Evolutionary conservation across 2,329 filamentous ascomycete species (phyloP).

Genomic region (Microcyclospora pomicola): DNA sequence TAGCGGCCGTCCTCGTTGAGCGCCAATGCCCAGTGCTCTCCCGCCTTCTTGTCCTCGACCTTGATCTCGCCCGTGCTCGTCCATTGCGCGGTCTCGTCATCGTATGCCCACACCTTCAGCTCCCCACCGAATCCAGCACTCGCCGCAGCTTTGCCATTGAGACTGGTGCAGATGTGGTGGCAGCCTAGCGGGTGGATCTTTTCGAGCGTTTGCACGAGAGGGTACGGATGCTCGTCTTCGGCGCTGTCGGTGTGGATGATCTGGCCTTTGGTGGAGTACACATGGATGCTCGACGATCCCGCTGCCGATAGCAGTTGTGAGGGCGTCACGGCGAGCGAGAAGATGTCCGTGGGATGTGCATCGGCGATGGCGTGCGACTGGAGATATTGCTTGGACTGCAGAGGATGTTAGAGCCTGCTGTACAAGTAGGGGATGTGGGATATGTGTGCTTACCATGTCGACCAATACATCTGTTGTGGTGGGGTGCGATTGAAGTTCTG

Average conservation of each 20-base stretch:
- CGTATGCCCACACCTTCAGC: conserved; percentile 64
- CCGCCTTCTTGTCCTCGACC: conserved; percentile 42
- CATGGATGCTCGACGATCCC: conserved; percentile 65
- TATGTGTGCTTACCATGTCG: too few species aligned
- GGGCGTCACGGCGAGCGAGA: conserved; percentile 24
- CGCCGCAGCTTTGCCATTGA: conserved; percentile 57
- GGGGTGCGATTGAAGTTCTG: too few species aligned
- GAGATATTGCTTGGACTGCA: conserved; percentile 81
- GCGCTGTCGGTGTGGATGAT: conserved; percentile 27
- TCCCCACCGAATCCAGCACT: conserved; percentile 84
- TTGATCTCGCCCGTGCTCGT: conserved; percentile 30
- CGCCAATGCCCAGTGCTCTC: conserved; percentile 76
- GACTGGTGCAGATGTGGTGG: conserved; percentile 68
- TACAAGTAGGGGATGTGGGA: too few species aligned
- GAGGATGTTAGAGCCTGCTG: too few species aligned
- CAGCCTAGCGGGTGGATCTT: conserved; percentile 77
- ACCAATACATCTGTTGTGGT: too few species aligned
- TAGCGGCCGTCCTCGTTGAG: conserved; percentile 73
- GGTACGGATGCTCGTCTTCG: conserved; percentile 43
- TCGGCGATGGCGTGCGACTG: conserved; percentile 82
- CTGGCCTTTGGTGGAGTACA: conserved; percentile 53
- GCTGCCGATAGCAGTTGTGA: conserved; percentile 61
- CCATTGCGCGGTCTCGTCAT: conserved; percentile 37
- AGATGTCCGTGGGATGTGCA: conserved; percentile 25
- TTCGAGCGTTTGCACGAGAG: conserved; percentile 64